phyloP scores from a whole-genome alignment of 2,329 filamentous ascomycete genomes.

The Fusarium decemcellulare region DNA sequence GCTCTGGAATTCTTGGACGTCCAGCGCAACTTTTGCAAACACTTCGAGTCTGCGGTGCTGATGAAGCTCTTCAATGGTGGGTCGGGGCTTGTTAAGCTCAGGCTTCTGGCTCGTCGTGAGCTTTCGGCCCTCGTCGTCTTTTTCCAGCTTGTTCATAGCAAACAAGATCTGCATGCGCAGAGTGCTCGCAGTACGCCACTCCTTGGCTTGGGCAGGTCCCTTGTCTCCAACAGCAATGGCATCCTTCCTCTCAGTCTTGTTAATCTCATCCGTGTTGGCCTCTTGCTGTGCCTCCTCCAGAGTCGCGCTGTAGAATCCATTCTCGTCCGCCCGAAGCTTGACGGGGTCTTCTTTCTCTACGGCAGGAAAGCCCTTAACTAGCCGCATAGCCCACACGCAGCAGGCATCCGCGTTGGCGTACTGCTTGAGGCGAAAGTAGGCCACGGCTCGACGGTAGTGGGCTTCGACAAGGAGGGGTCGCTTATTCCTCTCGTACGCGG shows the following conservation, averaged over 20 bases:
- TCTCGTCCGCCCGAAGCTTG: slow-evolving; percentile 53
- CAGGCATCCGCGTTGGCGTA: slow-evolving; percentile 84
- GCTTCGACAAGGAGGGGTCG: slow-evolving; percentile 84
- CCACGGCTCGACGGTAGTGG: slow-evolving; percentile 84
- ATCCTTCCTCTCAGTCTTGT: slow-evolving; percentile 32
- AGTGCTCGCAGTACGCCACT: slow-evolving; percentile 59
- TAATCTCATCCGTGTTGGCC: slow-evolving; percentile 50
- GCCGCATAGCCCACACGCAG: slow-evolving; percentile 69
- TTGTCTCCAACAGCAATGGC: slow-evolving; percentile 5
- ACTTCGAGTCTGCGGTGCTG: slow-evolving; percentile 27
- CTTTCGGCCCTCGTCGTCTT: slow-evolving; percentile 62
- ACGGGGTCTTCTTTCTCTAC: slow-evolving; percentile 52
- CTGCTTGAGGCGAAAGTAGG: slow-evolving; percentile 77
- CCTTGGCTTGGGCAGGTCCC: slow-evolving; percentile 31
- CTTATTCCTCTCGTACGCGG: slow-evolving; percentile 77
- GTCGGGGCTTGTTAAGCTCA: slow-evolving; percentile 47
- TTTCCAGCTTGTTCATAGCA: slow-evolving; percentile 59
- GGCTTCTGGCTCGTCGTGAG: slow-evolving; percentile 55
- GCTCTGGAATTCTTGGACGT: slow-evolving; percentile 56
- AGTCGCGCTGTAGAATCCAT: slow-evolving; percentile 64
- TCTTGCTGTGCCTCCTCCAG: slow-evolving; percentile 47
- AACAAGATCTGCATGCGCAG: slow-evolving; percentile 64
- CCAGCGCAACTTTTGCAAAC: slow-evolving; percentile 42
- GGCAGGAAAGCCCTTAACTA: slow-evolving; percentile 52
- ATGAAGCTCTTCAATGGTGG: too few relatives aligned